Conservation (phyloP, 768 basidiomycete species). For the Lactarius akahatsu region DNA sequence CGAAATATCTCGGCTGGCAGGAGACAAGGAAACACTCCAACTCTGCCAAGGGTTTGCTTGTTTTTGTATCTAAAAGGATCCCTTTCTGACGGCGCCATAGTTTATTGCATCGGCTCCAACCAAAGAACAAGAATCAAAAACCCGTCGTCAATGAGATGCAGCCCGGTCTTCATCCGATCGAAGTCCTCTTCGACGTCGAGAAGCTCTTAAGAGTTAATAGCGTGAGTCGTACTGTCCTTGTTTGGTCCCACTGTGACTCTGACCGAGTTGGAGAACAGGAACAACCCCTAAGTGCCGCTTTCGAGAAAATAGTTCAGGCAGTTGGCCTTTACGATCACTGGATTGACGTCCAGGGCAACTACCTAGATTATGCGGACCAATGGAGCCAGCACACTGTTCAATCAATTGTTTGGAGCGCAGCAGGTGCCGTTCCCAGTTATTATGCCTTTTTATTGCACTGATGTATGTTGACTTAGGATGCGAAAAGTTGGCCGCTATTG, state of each 20-base stretch:
- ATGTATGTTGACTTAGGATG: constrained; percentile 51
- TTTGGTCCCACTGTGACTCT: neutral
- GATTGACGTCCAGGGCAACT: constrained; percentile 54
- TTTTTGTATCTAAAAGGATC: constrained; percentile 3
- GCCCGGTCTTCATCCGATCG: constrained; percentile 70
- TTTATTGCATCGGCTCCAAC: constrained; percentile 69
- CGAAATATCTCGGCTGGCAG: constrained; percentile 67
- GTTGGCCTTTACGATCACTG: constrained; percentile 70
- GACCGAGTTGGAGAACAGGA: constrained; percentile 10
- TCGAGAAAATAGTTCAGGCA: constrained; percentile 66
- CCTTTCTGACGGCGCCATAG: constrained; percentile 39
- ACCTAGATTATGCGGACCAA: constrained; percentile 56
- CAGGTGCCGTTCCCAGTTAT: constrained; percentile 46
- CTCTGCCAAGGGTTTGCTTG: constrained; percentile 68
- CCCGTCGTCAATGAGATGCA: constrained; percentile 71
- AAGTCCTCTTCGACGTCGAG: constrained; percentile 72
- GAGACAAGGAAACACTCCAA: constrained; percentile 70
- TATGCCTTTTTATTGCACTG: neutral
- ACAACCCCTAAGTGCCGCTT: constrained; percentile 45
- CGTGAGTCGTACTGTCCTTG: constrained; percentile 40
- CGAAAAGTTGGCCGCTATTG: constrained; percentile 57
- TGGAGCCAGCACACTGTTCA: constrained; percentile 75
- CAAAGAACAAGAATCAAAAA: constrained; percentile 45
- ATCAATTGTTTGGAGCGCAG: constrained; percentile 66
- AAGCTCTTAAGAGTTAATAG: constrained; percentile 70